Percentiles rank a stretch among this genome's conserved stretches.
Conservation (phyloP, 2,329 filamentous ascomycete genomes). For the Blastomyces percursus region DNA sequence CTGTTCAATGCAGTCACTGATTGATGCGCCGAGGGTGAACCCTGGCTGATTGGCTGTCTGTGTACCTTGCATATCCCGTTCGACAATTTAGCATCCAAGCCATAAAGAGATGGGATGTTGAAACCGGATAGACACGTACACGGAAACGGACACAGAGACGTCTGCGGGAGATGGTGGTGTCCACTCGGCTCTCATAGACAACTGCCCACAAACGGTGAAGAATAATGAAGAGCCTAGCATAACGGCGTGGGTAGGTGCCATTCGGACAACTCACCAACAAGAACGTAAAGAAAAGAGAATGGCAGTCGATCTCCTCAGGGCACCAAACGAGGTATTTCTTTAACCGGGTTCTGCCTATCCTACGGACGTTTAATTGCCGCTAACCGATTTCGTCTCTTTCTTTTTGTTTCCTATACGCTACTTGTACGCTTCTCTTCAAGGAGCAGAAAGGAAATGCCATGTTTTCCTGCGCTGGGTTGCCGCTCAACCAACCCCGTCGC, state of each 20-base stretch:
- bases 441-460: background rate
- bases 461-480: background rate
- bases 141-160: background rate
- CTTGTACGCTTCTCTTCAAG: background rate
- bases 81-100: background rate
- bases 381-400: background rate
- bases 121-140: background rate
- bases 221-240: background rate
- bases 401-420: background rate
- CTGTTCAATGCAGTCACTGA: background rate
- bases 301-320: background rate
- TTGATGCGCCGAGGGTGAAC: background rate
- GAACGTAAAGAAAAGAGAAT: background rate
- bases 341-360: background rate
- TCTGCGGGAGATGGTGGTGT: background rate
- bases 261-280: background rate
- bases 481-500: background rate
- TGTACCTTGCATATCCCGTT: background rate
- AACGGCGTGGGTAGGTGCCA: background rate
- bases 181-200: background rate
- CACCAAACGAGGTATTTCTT: background rate
- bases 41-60: background rate
- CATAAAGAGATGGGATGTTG: background rate
- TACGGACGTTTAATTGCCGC: background rate
- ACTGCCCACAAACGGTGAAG: background rate